Percentiles rank a stretch among this genome's conserved stretches.
Evolutionary conservation across 164 flowering plant genomes (phyloP).

Genomic region (Taxillus chinensis): DNA sequence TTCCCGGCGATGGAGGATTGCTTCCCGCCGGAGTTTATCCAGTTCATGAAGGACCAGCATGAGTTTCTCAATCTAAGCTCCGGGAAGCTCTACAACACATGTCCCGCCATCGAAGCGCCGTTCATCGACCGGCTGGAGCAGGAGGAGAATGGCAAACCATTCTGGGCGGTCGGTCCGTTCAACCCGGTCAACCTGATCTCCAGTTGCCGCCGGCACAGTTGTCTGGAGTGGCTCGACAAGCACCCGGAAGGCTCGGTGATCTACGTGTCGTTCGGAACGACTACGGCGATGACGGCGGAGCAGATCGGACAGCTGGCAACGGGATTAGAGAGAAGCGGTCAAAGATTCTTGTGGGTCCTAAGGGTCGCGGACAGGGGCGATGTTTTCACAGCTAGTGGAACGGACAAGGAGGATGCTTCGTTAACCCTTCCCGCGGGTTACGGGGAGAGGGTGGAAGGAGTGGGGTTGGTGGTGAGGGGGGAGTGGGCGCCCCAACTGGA

Average conservation of each 20-base stretch:
- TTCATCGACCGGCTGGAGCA: slow-evolving; percentile 23
- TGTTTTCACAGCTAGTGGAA: slow-evolving; percentile 10
- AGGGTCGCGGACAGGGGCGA: slow-evolving; percentile 53
- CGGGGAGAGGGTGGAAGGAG: slow-evolving; percentile 29
- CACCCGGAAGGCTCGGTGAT: slow-evolving; percentile 34
- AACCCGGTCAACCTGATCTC: slow-evolving; percentile 23
- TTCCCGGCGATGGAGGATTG: slow-evolving; percentile 32
- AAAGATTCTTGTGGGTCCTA: slow-evolving; percentile 54
- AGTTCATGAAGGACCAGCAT: slow-evolving; percentile 21
- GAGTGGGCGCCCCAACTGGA: slow-evolving; percentile 54
- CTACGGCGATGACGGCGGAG: slow-evolving; percentile 24
- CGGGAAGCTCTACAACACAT: slow-evolving; percentile 44
- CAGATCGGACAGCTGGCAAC: slow-evolving; percentile 40
- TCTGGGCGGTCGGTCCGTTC: slow-evolving; percentile 58
- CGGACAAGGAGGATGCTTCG: not conserved
- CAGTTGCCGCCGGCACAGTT: slow-evolving; percentile 11
- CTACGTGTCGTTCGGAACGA: slow-evolving; percentile 55
- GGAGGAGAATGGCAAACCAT: slow-evolving; percentile 10
- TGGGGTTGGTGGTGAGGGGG: slow-evolving; percentile 28
- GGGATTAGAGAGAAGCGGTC: slow-evolving; percentile 38
- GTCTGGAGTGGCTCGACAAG: slow-evolving; percentile 49
- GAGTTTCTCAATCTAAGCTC: slow-evolving; percentile 6
- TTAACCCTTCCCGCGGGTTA: slow-evolving; percentile 33
- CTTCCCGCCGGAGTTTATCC: slow-evolving; percentile 26
- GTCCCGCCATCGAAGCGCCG: slow-evolving; percentile 29